These are phyloP conservation scores for Penicillium argentinense DNA, from an alignment of 495 filamentous ascomycete genomes.

Conservation along the genomic window DNA sequence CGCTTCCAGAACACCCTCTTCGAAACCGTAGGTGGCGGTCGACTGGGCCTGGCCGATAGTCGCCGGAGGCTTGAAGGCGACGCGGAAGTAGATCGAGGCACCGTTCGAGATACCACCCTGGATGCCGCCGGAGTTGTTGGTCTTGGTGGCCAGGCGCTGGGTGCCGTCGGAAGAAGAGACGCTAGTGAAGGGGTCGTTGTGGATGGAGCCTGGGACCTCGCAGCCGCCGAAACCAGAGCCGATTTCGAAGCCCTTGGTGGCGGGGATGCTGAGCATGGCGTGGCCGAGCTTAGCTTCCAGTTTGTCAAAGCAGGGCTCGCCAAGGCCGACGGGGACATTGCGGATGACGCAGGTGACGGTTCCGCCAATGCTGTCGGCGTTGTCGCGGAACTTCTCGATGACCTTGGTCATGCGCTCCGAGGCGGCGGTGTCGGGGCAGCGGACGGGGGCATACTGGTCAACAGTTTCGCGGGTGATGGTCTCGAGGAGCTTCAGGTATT, in stretches of 20 bases:
- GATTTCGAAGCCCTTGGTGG: conserved; percentile 96
- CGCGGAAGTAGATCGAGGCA: conserved; percentile 89
- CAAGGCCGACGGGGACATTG: conserved; percentile 83
- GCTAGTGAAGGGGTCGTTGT: conserved; percentile 89
- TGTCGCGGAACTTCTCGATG: conserved; percentile 79
- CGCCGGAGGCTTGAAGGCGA: conserved; percentile 93
- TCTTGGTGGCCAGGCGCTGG: conserved; percentile 74
- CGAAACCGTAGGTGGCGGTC: conserved; percentile 76
- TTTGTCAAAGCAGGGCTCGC: conserved; percentile 96
- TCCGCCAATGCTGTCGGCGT: conserved; percentile 86
- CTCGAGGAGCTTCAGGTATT: conserved; percentile 74
- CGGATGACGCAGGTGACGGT: conserved; percentile 96
- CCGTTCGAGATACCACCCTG: conserved; percentile 98
- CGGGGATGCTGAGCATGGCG: conserved; percentile 96
- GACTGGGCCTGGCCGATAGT: conserved; percentile 92
- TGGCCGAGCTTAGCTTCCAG: conserved; percentile 91
- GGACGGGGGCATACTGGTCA: conserved; percentile 78
- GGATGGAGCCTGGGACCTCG: conserved; percentile 81
- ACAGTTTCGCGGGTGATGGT: conserved; percentile 75
- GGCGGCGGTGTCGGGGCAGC: conserved; percentile 72
- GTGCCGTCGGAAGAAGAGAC: conserved; percentile 42
- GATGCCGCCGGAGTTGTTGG: conserved; percentile 95
- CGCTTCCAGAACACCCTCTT: conserved; percentile 77
- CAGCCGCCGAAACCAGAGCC: conserved; percentile 91
- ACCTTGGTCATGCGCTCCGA: conserved; percentile 72